Evolutionary conservation across 1,284 basidiomycete species (phyloP).

Genomic region (Erythrobasidium hasegawianum): DNA sequence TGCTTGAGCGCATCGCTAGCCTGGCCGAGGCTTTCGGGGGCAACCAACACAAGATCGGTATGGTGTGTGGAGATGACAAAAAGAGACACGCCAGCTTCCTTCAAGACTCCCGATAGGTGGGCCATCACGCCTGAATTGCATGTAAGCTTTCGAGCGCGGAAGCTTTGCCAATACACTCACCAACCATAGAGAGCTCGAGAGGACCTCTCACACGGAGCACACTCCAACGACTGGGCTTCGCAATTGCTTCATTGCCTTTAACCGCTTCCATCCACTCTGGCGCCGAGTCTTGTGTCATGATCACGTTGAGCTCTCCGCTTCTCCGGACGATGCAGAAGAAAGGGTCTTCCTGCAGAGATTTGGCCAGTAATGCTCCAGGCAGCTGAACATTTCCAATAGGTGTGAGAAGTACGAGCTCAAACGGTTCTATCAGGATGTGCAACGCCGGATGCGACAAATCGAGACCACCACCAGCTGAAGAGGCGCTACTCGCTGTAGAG

Average conservation of each 20-base stretch:
- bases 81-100: conserved; percentile 37
- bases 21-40: conserved; percentile 23
- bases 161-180: conserved; percentile 1
- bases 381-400: neutral
- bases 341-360: neutral
- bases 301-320: conserved; percentile 14
- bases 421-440: neutral
- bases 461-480: neutral
- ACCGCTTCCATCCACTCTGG: neutral
- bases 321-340: conserved; percentile 25
- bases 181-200: conserved; percentile 40
- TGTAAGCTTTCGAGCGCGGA: neutral
- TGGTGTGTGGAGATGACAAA: conserved; percentile 42
- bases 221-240: conserved; percentile 8
- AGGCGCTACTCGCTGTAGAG: neutral
- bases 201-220: conserved; percentile 36
- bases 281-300: neutral
- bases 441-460: conserved; percentile 16
- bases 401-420: conserved; percentile 2
- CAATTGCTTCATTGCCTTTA: neutral
- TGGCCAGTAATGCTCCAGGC: conserved; percentile 3
- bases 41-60: conserved; percentile 42
- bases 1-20: conserved; percentile 17
- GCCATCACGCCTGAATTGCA: conserved; percentile 32
- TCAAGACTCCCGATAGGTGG: conserved; percentile 36